A percentile compares a stretch with the other conserved stretches of the same genome.
These are phyloP conservation scores for Pichia sp. DNA, from an alignment of 1,139 yeast genomes.

Conservation along the genomic window DNA sequence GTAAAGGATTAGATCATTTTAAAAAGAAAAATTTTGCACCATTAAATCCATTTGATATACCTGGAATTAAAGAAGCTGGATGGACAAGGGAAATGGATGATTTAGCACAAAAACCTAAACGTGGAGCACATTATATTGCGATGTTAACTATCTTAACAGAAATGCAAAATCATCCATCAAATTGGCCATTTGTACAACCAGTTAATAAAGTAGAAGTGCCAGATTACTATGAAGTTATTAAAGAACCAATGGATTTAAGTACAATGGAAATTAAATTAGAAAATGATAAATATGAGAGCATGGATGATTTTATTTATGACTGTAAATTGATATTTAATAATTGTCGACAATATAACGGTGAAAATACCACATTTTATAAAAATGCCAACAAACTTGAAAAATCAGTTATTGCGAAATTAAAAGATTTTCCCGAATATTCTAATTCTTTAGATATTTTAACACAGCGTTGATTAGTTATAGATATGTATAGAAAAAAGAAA, in stretches of 20 bases:
- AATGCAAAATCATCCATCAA: slow-evolving; percentile 88
- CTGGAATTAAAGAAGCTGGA: slow-evolving; percentile 87
- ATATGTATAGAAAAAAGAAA: not conserved
- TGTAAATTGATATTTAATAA: slow-evolving; percentile 80
- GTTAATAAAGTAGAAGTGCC: slow-evolving; percentile 93
- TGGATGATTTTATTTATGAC: slow-evolving; percentile 90
- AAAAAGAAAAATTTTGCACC: slow-evolving; percentile 40
- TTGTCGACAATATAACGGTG: slow-evolving; percentile 84
- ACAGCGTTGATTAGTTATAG: not conserved
- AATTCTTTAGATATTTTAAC: slow-evolving; percentile 38
- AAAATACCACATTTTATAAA: slow-evolving; percentile 81
- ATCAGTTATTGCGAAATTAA: slow-evolving; percentile 71
- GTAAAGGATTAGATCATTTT: slow-evolving; percentile 77
- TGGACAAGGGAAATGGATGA: slow-evolving; percentile 99
- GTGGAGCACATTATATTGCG: slow-evolving; percentile 91
- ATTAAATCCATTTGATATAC: slow-evolving; percentile 70
- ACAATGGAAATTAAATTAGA: slow-evolving; percentile 94
- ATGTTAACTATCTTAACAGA: slow-evolving; percentile 87
- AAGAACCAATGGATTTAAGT: slow-evolving; percentile 97
- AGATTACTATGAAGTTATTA: slow-evolving; percentile 91
- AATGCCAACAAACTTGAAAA: slow-evolving; percentile 91
- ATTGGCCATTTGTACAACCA: slow-evolving; percentile 98
- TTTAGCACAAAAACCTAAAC: slow-evolving; percentile 86
- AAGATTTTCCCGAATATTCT: slow-evolving; percentile 74
- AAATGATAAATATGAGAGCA: slow-evolving; percentile 81